A percentile compares a stretch with the other conserved stretches of the same genome.
phyloP scores from a whole-genome alignment of 352 stramenopile genomes.

The Elongisporangium senticosum region DNA sequence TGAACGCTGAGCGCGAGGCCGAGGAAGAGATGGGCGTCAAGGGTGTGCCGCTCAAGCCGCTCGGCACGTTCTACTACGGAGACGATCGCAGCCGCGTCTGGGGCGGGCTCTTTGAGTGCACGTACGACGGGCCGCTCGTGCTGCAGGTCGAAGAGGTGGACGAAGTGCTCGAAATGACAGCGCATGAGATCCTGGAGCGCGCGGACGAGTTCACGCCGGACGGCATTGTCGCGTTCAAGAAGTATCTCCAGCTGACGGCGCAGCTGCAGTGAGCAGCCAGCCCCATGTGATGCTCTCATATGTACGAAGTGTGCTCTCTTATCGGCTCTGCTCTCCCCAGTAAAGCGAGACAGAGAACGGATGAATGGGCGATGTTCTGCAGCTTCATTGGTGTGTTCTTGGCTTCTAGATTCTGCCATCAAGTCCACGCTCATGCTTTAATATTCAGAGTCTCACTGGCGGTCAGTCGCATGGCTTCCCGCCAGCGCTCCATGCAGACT shows the following conservation, averaged over 20 bases:
- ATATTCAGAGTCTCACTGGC: no score
- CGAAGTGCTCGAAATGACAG: conserved; percentile 69
- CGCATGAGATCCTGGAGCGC: conserved; percentile 59
- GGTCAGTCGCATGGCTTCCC: no score
- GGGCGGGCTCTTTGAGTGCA: conserved; percentile 75
- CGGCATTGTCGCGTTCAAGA: conserved; percentile 72
- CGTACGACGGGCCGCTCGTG: conserved; percentile 54
- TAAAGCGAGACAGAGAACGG: conserved; percentile 4
- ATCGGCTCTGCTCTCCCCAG: not conserved
- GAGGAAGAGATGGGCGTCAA: conserved; percentile 83
- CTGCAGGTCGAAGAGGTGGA: conserved; percentile 76
- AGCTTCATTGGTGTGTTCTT: not conserved
- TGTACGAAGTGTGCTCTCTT: no score
- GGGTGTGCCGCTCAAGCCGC: conserved; percentile 38
- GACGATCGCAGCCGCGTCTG: conserved; percentile 61
- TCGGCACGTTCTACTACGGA: conserved; percentile 67
- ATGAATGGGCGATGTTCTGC: not conserved
- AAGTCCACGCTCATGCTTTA: no score
- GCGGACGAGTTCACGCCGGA: conserved; percentile 71
- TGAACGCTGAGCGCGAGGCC: conserved; percentile 65
- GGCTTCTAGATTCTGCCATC: no score
- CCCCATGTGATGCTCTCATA: not conserved
- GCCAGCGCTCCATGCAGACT: no score
- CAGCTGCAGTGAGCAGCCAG: conserved; percentile 1
- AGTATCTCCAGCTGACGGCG: conserved; percentile 37